Percentiles rank a stretch among this genome's conserved stretches.
phyloP scores from a whole-genome alignment of 148 eudicot species.

The Camellia lanceoleosa region DNA sequence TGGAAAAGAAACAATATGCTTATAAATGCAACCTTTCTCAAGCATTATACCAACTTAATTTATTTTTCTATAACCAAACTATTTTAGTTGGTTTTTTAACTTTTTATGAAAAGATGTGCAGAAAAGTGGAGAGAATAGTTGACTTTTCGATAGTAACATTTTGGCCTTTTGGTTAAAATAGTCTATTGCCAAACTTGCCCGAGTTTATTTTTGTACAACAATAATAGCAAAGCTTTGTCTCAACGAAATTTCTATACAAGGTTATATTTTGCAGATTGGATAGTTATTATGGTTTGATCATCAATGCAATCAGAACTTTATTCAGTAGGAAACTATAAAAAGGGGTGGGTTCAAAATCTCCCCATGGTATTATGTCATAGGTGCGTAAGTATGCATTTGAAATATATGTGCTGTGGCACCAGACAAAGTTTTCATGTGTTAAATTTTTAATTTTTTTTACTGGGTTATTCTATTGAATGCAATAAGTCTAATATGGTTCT shows the following conservation, averaged over 20 bases:
- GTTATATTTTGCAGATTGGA: neutral
- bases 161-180: too few species aligned
- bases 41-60: neutral
- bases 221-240: neutral
- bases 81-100: too few species aligned
- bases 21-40: neutral
- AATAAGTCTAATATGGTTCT: constrained; percentile 8
- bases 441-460: neutral
- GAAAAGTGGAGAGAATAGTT: too few species aligned
- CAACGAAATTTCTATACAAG: neutral
- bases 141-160: too few species aligned
- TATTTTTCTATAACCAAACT: neutral
- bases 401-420: neutral
- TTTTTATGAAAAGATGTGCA: too few species aligned
- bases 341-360: constrained; percentile 1
- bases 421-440: neutral
- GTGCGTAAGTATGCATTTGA: neutral
- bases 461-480: neutral
- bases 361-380: neutral
- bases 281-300: neutral
- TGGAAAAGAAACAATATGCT: constrained; percentile 2
- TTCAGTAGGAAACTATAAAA: neutral
- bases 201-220: neutral
- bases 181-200: too few species aligned
- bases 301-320: neutral